Base-by-base conservation (phyloP, 2,329 filamentous ascomycete genomes). In the Curvularia eragrostidis region DNA sequence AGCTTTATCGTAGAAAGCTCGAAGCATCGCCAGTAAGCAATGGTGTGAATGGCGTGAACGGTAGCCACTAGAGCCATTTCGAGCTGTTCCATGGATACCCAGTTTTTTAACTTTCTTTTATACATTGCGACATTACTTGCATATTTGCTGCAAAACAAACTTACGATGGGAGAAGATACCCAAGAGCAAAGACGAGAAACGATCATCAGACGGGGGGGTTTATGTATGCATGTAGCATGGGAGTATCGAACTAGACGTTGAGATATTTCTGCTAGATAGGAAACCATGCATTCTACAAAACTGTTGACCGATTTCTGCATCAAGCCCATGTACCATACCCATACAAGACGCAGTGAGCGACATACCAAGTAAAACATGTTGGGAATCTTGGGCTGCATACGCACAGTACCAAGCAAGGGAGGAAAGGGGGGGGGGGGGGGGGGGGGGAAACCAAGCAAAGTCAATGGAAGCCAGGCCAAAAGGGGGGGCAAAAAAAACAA, bases 1-100 rank as follows among this genome's bases (percentile, higher is more conserved):
- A 91, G 73, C 79, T 99, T 62, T 98, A 99, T 74, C 86, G 95
- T 64, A 92, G 89, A 74, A 84, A 60, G 52, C 56, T 72, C 21
- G 70, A 65, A 19, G 46, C 24, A 5, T 48, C 42, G 28, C 59
- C 49, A 38, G 49, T 19, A 43, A 54, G 48, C n/a, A 69, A 70
- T 9, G 67, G 64, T 39, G 48, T 58, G 5, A 68, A 69, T 15
- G 66, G 63, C 19, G 46, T 56, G 4, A 65, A 47, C 18, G 44
- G 44, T 19, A 19, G 8, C 8, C 52, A 58, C 28, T 58, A 55
- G 10, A 23, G 7, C 28, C 19, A 18, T 30, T 43, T 3, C 19
- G 28, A n/a, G 13, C 43, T 6, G 12, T 52, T 24, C 24, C 13
- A 34, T 34, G 42, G 23, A 49, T 49, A 28, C 34, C 34, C 34